Percentiles rank a stretch among this genome's conserved stretches.
phyloP scores from a whole-genome alignment of 176 grass and related monocot species.

The Aegilops longissima region DNA sequence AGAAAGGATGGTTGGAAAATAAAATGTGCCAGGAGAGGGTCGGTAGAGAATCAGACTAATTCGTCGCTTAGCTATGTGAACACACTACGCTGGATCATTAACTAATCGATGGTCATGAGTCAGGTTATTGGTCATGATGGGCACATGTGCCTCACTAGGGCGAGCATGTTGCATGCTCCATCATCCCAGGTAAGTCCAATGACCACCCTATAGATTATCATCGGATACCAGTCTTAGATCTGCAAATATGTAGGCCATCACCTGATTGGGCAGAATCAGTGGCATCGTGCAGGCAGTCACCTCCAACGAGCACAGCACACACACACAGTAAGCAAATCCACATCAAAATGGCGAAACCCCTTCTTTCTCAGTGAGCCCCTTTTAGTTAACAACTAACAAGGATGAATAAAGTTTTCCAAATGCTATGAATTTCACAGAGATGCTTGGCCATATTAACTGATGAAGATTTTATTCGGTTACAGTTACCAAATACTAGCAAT shows the following conservation, averaged over 20 bases:
- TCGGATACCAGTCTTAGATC: conserved; percentile 9
- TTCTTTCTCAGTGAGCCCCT: not conserved
- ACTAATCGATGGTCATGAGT: not conserved
- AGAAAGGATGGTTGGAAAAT: not conserved
- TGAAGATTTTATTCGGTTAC: not conserved
- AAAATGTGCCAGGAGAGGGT: not conserved
- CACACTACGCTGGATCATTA: not conserved
- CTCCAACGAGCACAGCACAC: too few relatives aligned
- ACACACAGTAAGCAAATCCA: not conserved
- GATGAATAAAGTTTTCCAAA: not conserved
- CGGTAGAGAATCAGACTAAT: not conserved
- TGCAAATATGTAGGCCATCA: not conserved
- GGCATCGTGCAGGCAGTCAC: not conserved
- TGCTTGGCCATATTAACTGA: not conserved
- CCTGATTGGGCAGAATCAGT: not conserved
- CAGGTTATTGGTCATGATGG: not conserved
- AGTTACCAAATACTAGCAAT: not conserved
- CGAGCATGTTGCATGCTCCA: not conserved
- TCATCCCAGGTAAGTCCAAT: conserved; percentile 15
- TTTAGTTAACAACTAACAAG: not conserved
- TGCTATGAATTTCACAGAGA: not conserved
- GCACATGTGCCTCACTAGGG: conserved; percentile 13
- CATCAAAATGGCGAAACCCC: not conserved
- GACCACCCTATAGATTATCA: not conserved
- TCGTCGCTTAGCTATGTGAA: not conserved